These are phyloP conservation scores for Pinus tabuliformis DNA, from an alignment of 75 land plant genomes.

Conservation along the genomic window DNA sequence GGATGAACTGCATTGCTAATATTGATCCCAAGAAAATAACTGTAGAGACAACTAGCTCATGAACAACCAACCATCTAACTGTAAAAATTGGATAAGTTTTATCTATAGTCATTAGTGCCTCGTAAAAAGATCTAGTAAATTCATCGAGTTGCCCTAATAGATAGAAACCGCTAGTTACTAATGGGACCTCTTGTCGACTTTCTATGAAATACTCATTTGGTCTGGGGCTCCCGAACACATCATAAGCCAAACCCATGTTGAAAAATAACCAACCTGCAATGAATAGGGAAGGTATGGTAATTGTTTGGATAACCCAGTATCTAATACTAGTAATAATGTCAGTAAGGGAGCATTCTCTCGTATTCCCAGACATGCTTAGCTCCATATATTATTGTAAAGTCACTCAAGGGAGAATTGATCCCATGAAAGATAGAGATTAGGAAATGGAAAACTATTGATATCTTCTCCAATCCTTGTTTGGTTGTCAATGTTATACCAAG, in stretches of 20 bases:
- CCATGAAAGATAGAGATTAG: neutral
- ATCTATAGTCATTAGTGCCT: neutral
- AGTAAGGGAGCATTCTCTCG: neutral
- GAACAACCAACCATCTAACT: neutral
- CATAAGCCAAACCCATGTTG: conserved; percentile 12
- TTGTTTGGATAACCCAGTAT: neutral
- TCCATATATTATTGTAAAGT: neutral
- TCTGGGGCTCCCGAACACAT: conserved; percentile 14
- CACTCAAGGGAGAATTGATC: neutral
- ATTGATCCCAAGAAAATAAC: too few relatives aligned
- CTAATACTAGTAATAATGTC: conserved; percentile 13
- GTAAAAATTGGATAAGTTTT: neutral
- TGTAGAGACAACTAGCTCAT: too few relatives aligned
- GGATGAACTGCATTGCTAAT: too few relatives aligned
- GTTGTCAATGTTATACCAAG: neutral
- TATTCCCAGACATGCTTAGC: neutral
- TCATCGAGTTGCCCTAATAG: neutral
- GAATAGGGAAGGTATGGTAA: conserved; percentile 16
- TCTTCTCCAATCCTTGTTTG: neutral
- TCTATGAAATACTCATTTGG: neutral
- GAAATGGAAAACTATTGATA: neutral
- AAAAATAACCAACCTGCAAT: conserved; percentile 17
- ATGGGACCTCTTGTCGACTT: neutral
- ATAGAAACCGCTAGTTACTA: neutral
- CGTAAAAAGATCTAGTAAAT: neutral